A percentile compares a stretch with the other conserved stretches of the same genome.
Evolutionary conservation across 2,329 filamentous ascomycete genomes (phyloP).

Genomic region (Fusarium begoniae): DNA sequence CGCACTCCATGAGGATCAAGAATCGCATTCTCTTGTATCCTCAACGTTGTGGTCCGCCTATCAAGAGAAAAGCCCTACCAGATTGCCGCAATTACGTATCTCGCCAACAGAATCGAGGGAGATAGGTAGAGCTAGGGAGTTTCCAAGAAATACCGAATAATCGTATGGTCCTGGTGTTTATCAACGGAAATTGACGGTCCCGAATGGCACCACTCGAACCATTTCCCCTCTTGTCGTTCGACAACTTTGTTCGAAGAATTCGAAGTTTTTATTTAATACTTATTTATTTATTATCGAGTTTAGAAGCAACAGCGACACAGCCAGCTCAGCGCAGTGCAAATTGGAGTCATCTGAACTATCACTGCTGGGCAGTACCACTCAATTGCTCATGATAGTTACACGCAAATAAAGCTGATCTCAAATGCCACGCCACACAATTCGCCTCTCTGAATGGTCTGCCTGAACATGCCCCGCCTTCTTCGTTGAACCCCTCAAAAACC

Average conservation of each 20-base stretch:
- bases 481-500: constrained; percentile 34
- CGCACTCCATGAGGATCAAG: neutral
- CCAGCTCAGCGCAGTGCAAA: neutral
- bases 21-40: neutral
- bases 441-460: constrained; percentile 25
- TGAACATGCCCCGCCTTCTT: constrained; percentile 28
- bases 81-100: constrained; percentile 3
- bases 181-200: constrained; percentile 35
- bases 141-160: constrained; percentile 40
- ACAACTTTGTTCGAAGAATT: neutral
- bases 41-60: neutral
- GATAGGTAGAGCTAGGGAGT: neutral
- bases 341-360: too few species aligned
- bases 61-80: neutral
- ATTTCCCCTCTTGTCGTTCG: constrained; percentile 30
- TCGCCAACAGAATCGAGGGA: neutral
- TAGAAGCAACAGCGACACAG: too few species aligned
- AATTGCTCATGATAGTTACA: neutral
- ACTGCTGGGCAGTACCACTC: neutral
- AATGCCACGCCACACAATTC: constrained; percentile 32
- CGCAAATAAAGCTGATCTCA: neutral
- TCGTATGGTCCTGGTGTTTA: constrained; percentile 40
- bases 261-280: too few species aligned
- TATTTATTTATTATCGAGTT: too few species aligned
- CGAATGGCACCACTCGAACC: constrained; percentile 41